Base-by-base conservation (phyloP, 2,329 filamentous ascomycete genomes). In the Aspergillus aculeatus region DNA sequence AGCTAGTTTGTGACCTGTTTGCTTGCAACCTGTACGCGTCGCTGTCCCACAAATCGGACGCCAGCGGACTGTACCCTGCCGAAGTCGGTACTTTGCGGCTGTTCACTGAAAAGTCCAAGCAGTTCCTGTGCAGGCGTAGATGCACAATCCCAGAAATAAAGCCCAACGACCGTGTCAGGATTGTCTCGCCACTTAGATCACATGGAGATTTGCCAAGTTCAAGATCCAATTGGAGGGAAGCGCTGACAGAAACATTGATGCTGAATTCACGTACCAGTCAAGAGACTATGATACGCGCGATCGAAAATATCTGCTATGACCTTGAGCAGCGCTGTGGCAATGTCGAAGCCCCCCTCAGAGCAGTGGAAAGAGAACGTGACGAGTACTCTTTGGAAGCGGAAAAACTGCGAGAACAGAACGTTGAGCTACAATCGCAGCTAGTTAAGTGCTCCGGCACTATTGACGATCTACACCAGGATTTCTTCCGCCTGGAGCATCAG, bases 261-360 rank as follows among this genome's bases (percentile, higher is more conserved):
- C 68, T 73, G 24, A 75, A 77, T 63, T 75, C 79, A 14, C 72
- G 71, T 14, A 72, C 75, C 26, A 79, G 82, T 32, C 74, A 82
- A 7, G 75, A 81, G n/a, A 73, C 71, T 2, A 71, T 86, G 9
- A 69, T 83, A 29, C 74, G 77, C 10, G 77, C 81, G 21, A 79
- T 87, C 16, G 76, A 80, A 16, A 77, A 82, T 35, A 80, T 83
- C 12, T 86, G 84, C 65, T 77, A 79, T 24, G 83, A 85, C 58
- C 74, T 87, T 1, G 85, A 87, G 64, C 73, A 72, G 10, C 80
- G 85, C 7, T 87, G 85, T 66, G 77, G 81, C 35, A 78, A 78
- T 32, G 76, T 83, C 2, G 85, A 87, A 70, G 77, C 77, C 52
- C 85, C 85, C 5, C 73, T 87, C 12, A 77, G 77, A 4, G 71